phyloP scores from a whole-genome alignment of 371 early-diverging fungal species.

The Catenaria anguillulae region DNA sequence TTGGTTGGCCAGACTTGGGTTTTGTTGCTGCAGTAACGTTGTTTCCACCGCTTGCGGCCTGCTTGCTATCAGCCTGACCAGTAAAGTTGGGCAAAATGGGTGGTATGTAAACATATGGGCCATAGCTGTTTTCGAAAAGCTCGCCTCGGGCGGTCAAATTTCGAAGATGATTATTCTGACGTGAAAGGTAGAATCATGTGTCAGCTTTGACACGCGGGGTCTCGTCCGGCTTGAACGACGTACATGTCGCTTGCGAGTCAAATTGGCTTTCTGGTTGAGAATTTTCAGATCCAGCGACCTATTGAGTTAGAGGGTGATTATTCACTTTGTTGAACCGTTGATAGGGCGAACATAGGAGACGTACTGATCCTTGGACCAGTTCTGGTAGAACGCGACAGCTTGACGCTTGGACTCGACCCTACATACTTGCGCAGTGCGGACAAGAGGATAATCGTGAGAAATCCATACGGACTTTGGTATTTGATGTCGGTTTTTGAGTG shows the following conservation, averaged over 20 bases:
- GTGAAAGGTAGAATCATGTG: neutral
- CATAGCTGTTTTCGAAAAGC: neutral
- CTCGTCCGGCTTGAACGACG: too few relatives aligned
- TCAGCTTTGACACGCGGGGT: too few relatives aligned
- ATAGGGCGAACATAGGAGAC: neutral
- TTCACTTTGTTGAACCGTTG: too few relatives aligned
- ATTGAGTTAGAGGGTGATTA: too few relatives aligned
- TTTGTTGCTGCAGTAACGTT: too few relatives aligned
- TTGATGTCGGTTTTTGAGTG: neutral
- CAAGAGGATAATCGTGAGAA: too few relatives aligned
- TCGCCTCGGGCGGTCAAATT: neutral
- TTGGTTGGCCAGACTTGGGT: too few relatives aligned
- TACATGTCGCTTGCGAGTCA: slow-evolving; percentile 1
- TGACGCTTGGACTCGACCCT: neutral
- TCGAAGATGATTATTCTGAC: neutral
- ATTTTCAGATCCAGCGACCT: neutral
- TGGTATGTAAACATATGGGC: neutral
- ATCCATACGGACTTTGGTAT: neutral
- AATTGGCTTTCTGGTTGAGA: neutral
- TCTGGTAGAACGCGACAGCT: neutral
- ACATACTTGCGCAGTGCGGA: too few relatives aligned
- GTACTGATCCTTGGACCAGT: slow-evolving; percentile 1
- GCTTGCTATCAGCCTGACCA: too few relatives aligned
- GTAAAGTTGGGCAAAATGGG: too few relatives aligned
- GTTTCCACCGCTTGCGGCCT: too few relatives aligned